phyloP scores from a whole-genome alignment of 2,329 filamentous ascomycete genomes.

The Penicillium sp. region DNA sequence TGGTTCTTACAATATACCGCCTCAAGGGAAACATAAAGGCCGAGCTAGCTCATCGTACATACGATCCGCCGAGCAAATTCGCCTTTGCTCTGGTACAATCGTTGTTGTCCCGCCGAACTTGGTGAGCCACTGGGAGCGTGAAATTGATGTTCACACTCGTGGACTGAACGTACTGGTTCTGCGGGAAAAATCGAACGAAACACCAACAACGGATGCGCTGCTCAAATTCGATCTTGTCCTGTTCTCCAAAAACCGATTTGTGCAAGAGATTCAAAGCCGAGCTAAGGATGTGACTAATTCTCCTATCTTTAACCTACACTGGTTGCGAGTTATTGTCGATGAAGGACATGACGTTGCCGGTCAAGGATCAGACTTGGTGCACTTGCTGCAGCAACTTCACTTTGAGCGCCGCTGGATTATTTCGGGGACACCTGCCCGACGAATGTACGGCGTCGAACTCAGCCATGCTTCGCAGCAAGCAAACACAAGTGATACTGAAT shows the following conservation, averaged over 20 bases:
- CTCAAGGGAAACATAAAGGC: conserved; percentile 41
- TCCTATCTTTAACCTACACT: conserved; percentile 69
- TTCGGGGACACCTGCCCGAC: conserved; percentile 83
- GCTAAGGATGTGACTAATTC: conserved; percentile 46
- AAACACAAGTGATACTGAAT: conserved; percentile 36
- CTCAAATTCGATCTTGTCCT: conserved; percentile 72
- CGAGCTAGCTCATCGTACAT: conserved; percentile 44
- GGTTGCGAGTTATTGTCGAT: conserved; percentile 86
- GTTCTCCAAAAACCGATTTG: conserved; percentile 72
- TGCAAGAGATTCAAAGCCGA: conserved; percentile 60
- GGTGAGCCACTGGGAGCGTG: conserved; percentile 76
- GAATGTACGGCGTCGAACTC: conserved; percentile 73
- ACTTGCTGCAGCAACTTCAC: conserved; percentile 54
- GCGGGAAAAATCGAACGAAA: conserved; percentile 48
- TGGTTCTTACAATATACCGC: conserved; percentile 59
- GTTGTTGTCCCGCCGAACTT: conserved; percentile 82
- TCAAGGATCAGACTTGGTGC: conserved; percentile 55
- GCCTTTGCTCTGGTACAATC: conserved; percentile 67
- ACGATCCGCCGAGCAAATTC: conserved; percentile 50
- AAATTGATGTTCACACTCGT: conserved; percentile 74
- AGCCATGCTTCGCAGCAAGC: conserved; percentile 50
- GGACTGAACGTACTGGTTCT: conserved; percentile 66
- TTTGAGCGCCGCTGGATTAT: conserved; percentile 82
- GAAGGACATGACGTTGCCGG: conserved; percentile 86
- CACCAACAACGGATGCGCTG: conserved; percentile 61